Conservation (phyloP, 441 rosid genomes). For the Jatropha podagrica region DNA sequence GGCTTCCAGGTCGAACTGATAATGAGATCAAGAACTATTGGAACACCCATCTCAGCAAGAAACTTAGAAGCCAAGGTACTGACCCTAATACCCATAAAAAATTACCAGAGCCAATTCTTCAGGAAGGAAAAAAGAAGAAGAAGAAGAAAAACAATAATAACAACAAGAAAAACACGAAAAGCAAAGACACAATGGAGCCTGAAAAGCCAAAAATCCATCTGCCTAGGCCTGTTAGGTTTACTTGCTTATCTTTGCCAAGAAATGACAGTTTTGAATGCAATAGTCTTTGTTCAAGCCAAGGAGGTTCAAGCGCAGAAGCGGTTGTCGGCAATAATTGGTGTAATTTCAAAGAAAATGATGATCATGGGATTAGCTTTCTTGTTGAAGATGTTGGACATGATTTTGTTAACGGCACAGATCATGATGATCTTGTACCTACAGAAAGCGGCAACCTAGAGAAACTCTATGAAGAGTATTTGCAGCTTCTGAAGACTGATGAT, state of each 20-base stretch:
- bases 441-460: constrained; percentile 30
- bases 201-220: constrained; percentile 42
- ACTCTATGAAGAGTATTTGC: constrained; percentile 50
- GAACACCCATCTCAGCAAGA: constrained; percentile 57
- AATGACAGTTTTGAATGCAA: constrained; percentile 37
- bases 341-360: constrained; percentile 5
- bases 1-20: constrained; percentile 79
- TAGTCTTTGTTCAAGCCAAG: constrained; percentile 22
- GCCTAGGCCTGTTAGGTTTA: constrained; percentile 44
- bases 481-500: constrained; percentile 36
- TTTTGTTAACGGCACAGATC: background rate
- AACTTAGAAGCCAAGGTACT: constrained; percentile 38
- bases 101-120: constrained; percentile 6
- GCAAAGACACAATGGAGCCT: background rate
- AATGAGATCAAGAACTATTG: constrained; percentile 74
- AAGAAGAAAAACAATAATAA: constrained; percentile 10
- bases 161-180: background rate
- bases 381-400: constrained; percentile 25
- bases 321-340: constrained; percentile 4
- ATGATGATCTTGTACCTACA: constrained; percentile 13
- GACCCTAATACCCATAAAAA: constrained; percentile 40
- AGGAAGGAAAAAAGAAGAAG: constrained; percentile 13
- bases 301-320: constrained; percentile 6
- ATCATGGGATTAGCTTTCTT: constrained; percentile 23
- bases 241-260: constrained; percentile 33